These are phyloP conservation scores for Phytophthora palmivora DNA, from an alignment of 352 stramenopile species.

Conservation along the genomic window DNA sequence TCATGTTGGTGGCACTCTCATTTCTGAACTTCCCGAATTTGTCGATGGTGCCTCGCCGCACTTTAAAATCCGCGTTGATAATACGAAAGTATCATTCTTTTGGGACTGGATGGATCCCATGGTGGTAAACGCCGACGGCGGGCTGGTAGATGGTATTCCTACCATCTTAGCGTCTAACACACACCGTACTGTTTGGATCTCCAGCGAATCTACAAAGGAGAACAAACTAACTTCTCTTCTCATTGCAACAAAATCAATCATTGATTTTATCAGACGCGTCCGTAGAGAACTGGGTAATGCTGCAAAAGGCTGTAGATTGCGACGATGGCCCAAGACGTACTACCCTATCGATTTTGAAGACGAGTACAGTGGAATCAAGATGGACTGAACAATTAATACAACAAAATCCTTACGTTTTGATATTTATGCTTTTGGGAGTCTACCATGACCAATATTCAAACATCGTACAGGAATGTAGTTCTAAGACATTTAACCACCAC, in stretches of 20 bases:
- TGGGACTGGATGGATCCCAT: constrained; percentile 29
- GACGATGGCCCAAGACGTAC: not conserved
- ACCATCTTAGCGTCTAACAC: constrained; percentile 11
- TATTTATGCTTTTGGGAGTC: too few relatives aligned
- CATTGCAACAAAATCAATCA: not conserved
- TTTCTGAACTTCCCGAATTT: constrained; percentile 18
- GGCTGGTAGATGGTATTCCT: not conserved
- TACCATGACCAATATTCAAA: too few relatives aligned
- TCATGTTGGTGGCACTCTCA: constrained; percentile 15
- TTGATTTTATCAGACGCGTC: not conserved
- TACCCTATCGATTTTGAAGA: constrained; percentile 22
- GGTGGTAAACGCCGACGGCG: not conserved
- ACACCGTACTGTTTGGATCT: constrained; percentile 18
- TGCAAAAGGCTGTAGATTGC: constrained; percentile 5
- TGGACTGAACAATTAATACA: too few relatives aligned
- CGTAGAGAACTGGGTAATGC: not conserved
- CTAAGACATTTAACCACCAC: too few relatives aligned
- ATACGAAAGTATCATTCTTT: constrained; percentile 30
- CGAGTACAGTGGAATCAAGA: constrained; percentile 4
- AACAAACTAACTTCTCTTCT: not conserved
- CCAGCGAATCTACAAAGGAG: constrained; percentile 1
- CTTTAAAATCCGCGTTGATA: constrained; percentile 15
- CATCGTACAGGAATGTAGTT: too few relatives aligned
- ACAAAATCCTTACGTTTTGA: too few relatives aligned
- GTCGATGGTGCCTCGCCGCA: constrained; percentile 5